Conservation (phyloP, 306 rosid species). For the Comarum palustre region DNA sequence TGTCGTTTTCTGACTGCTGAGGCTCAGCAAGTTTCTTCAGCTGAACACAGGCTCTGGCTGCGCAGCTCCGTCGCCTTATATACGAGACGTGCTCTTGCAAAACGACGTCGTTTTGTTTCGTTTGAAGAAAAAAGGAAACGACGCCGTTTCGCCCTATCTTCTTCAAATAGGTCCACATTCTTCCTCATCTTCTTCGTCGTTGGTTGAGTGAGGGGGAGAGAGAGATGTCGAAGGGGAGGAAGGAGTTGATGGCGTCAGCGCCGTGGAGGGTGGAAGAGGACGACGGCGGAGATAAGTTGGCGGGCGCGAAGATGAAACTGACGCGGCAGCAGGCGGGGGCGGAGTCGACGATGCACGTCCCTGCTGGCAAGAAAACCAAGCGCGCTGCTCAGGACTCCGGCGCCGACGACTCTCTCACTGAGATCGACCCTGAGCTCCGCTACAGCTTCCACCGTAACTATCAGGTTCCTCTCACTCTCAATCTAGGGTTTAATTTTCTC, state of each 20-base stretch:
- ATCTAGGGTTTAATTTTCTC: too few species aligned
- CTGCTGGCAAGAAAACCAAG: conserved; percentile 57
- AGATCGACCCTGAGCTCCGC: conserved; percentile 89
- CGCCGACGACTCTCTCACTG: conserved; percentile 48
- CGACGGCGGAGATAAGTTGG: conserved; percentile 37
- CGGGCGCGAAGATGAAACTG: conserved; percentile 68
- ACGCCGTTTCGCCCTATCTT: too few species aligned
- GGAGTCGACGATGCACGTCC: conserved; percentile 75
- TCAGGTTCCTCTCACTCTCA: conserved; percentile 50
- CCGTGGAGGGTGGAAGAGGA: conserved; percentile 86
- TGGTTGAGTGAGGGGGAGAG: not conserved
- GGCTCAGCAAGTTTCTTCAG: too few species aligned
- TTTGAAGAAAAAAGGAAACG: too few species aligned
- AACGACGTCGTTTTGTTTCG: too few species aligned
- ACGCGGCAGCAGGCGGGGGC: conserved; percentile 56
- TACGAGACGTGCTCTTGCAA: too few species aligned
- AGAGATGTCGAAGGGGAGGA: conserved; percentile 39
- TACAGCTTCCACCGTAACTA: conserved; percentile 93
- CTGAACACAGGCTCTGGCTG: too few species aligned
- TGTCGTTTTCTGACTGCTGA: too few species aligned
- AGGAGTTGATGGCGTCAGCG: conserved; percentile 82
- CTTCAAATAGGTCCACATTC: too few species aligned
- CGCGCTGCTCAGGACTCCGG: conserved; percentile 23
- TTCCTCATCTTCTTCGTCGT: not conserved
- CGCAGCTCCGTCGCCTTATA: too few species aligned